Percentiles rank a stretch among this genome's conserved stretches.
These are phyloP conservation scores for Hymenoscyphus scutula DNA, from an alignment of 2,329 filamentous ascomycete species.

Conservation along the genomic window DNA sequence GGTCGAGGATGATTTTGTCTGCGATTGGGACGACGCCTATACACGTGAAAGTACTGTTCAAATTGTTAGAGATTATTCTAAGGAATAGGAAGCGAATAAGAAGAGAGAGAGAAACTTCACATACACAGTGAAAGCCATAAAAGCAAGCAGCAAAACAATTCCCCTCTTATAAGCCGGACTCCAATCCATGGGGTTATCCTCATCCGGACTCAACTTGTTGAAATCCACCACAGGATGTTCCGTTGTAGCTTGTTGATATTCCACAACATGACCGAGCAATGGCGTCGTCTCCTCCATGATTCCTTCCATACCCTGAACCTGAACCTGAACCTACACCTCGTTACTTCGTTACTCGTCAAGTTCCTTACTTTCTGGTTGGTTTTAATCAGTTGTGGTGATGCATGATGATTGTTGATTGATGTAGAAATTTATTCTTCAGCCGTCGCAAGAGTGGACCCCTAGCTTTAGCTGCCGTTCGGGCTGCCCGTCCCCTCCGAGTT, in stretches of 20 bases:
- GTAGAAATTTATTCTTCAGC: slow-evolving; percentile 1
- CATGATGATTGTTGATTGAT: background rate
- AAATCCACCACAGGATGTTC: slow-evolving; percentile 41
- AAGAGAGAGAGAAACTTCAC: slow-evolving; percentile 16
- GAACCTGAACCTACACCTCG: too few relatives aligned
- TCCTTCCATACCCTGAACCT: background rate
- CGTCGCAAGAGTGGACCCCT: background rate
- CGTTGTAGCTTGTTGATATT: background rate
- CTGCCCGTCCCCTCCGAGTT: background rate
- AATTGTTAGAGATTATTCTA: slow-evolving; percentile 6
- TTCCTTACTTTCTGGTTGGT: background rate
- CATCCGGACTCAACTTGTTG: slow-evolving; percentile 43
- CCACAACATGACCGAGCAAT: background rate
- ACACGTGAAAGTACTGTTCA: slow-evolving; percentile 55
- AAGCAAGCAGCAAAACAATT: slow-evolving; percentile 51
- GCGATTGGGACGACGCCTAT: slow-evolving; percentile 55
- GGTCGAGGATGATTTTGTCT: slow-evolving; percentile 49
- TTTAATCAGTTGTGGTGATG: background rate
- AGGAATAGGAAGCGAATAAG: background rate
- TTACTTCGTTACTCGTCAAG: background rate
- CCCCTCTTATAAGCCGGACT: slow-evolving; percentile 50
- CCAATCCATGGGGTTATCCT: slow-evolving; percentile 55
- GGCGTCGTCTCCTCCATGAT: slow-evolving; percentile 7
- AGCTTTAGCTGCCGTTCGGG: background rate
- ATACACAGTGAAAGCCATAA: slow-evolving; percentile 57